These are phyloP conservation scores for Chaetomiaceae sp. DNA, from an alignment of 2,329 filamentous ascomycete species.

Conservation along the genomic window DNA sequence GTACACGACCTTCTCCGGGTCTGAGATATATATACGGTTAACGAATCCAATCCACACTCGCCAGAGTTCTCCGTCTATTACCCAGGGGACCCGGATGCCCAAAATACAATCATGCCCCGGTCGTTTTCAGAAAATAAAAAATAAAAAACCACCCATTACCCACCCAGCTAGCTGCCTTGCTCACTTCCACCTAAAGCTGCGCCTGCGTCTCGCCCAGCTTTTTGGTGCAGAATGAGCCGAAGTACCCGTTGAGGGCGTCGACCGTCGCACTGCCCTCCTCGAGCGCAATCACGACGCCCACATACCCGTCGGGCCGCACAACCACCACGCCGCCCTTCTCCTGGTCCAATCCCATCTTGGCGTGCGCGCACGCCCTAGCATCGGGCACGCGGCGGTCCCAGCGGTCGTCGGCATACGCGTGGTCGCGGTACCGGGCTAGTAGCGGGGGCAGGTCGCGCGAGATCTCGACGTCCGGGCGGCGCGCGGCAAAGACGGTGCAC, in stretches of 20 bases:
- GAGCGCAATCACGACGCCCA: slow-evolving; percentile 69
- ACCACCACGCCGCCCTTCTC: slow-evolving; percentile 75
- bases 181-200: slow-evolving; percentile 13
- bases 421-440: slow-evolving; percentile 71
- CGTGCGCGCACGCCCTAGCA: slow-evolving; percentile 71
- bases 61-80: background rate
- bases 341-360: slow-evolving; percentile 77
- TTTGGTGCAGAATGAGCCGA: slow-evolving; percentile 67
- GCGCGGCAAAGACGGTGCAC: slow-evolving; percentile 67
- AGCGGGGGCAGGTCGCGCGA: slow-evolving; percentile 63
- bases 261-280: slow-evolving; percentile 74
- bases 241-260: slow-evolving; percentile 79
- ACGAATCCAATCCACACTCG: too few species aligned
- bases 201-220: slow-evolving; percentile 29
- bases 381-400: slow-evolving; percentile 66
- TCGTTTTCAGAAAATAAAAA: too few species aligned
- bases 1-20: background rate
- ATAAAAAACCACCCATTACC: too few species aligned
- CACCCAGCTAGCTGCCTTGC: too few species aligned
- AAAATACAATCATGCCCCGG: too few species aligned
- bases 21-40: background rate
- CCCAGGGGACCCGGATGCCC: background rate
- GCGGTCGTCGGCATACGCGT: slow-evolving; percentile 82
- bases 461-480: slow-evolving; percentile 68
- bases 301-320: slow-evolving; percentile 81